These are phyloP conservation scores for Colletotrichum tofieldiae DNA, from an alignment of 2,329 filamentous ascomycete species.

Conservation along the genomic window DNA sequence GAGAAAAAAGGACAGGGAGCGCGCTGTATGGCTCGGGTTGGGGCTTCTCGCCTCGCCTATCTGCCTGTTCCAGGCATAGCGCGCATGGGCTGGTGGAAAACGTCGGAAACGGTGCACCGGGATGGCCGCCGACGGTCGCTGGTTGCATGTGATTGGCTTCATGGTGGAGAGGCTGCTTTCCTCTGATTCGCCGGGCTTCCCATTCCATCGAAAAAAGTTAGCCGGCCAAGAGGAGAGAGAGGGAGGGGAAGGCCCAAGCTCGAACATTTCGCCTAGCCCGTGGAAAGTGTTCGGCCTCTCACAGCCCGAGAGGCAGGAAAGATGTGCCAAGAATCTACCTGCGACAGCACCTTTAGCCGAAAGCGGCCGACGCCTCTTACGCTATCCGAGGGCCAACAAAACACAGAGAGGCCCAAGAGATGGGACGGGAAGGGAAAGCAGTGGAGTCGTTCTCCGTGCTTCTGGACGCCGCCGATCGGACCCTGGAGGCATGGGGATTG, in stretches of 20 bases:
- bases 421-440: neutral
- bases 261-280: conserved; percentile 1
- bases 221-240: neutral
- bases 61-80: conserved; percentile 32
- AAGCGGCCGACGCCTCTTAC: conserved; percentile 28
- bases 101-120: conserved; percentile 25
- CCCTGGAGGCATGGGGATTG: conserved; percentile 17
- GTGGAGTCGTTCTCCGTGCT: conserved; percentile 1
- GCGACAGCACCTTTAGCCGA: conserved; percentile 5
- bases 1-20: conserved; percentile 8
- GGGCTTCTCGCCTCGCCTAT: conserved; percentile 27
- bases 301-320: neutral
- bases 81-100: conserved; percentile 27
- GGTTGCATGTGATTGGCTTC: conserved; percentile 42
- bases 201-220: conserved; percentile 7
- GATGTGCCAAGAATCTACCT: neutral
- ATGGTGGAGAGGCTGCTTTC: conserved; percentile 16
- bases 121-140: conserved; percentile 15
- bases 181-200: neutral
- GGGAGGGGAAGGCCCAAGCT: conserved; percentile 1
- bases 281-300: neutral
- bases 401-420: neutral
- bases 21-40: conserved; percentile 29
- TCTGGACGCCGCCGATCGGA: conserved; percentile 39
- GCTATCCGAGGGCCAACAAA: conserved; percentile 22